Conservation (phyloP, 208 protist species). For the Leishmania martiniquensis region DNA sequence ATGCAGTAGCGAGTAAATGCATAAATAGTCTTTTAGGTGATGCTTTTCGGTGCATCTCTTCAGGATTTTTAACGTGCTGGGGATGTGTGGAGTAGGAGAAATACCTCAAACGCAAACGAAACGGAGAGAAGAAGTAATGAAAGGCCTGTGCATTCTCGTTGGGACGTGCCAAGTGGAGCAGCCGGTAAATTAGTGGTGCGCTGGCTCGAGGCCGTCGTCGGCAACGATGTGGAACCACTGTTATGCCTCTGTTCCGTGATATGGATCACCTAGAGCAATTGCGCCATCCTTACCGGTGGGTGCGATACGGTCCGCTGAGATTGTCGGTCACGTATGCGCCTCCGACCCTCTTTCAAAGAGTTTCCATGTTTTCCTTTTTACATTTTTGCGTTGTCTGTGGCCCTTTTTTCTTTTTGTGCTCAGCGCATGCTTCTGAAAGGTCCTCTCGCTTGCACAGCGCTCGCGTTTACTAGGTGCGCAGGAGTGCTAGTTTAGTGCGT, state of each 20-base stretch:
- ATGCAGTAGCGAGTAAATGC: slow-evolving; percentile 13
- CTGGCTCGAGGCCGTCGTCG: not conserved
- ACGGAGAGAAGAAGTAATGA: too few species aligned
- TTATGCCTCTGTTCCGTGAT: not conserved
- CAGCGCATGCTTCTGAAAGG: not conserved
- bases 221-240: too few species aligned
- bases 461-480: not conserved
- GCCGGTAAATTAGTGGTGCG: not conserved
- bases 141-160: not conserved
- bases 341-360: not conserved
- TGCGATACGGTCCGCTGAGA: not conserved
- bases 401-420: not conserved
- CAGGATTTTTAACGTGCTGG: too few species aligned
- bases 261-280: too few species aligned
- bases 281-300: not conserved
- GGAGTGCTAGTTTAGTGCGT: not conserved
- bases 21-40: not conserved
- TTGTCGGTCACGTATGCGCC: not conserved
- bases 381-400: not conserved
- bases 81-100: not conserved
- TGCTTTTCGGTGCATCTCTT: not conserved
- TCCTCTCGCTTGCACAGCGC: not conserved
- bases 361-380: not conserved
- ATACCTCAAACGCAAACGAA: not conserved
- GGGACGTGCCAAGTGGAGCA: not conserved